Base-by-base conservation (phyloP, 805 yeast genomes). In the Candida chilensis region DNA sequence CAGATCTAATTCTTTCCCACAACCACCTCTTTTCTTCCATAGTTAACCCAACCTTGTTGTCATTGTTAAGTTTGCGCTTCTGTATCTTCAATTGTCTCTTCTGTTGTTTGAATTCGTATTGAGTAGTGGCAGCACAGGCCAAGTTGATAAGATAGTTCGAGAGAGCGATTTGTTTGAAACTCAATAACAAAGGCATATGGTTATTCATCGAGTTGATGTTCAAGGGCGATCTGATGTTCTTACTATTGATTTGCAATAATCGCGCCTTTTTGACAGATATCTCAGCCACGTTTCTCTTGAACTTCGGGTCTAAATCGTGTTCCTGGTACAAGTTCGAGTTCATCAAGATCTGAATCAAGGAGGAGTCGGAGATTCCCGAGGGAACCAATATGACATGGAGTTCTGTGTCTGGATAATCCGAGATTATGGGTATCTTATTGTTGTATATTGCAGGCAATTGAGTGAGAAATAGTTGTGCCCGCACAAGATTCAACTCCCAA, bases 1-100 rank as follows among this genome's bases (percentile, higher is more conserved):
- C 64, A 54, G 64, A 68, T 30, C 75, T 50, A 16, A 68, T 72
- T 28, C 50, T 47, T 19, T 65, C 70, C 76, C 76, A 69, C 15
- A 70, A 47, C 27, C 39, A 35, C 39, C 60, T 62, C 38, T 64
- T 64, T 28, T 63, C 68, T 6, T 55, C 59, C 35, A 56, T 54
- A 11, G 63, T 42, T 24, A 67, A 36, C 34, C 58, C 62, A 8
- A 47, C 35, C 37, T 47, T 17, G 34, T 24, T 14, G 29, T 32
- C 16, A 9, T 27, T 15, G 10, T 30, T 15, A n/a, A 8, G 11
- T 8, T 8, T 11, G 7, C 25, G 7, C 13, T 22, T 22, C 7
- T 22, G 11, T 28, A 31, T 32, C 30, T 40, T 39, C 21, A n/a
- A n/a, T n/a, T n/a, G n/a, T n/a, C n/a, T n/a, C n/a, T n/a, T n/a